Conservation (phyloP, 148 eudicot genomes). For the Chenopodium quinoa region DNA sequence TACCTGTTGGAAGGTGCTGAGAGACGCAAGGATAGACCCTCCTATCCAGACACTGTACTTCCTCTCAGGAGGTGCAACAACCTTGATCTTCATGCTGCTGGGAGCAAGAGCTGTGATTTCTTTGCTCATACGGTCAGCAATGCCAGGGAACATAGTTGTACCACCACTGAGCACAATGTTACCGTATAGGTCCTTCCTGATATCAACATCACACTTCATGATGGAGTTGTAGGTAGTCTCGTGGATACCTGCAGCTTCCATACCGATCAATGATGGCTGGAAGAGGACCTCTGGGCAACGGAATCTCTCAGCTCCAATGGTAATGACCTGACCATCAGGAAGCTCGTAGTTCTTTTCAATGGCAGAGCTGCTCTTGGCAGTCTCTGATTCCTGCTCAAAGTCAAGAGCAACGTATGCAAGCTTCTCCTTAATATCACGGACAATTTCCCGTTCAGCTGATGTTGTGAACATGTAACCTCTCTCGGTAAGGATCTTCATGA, state of each 20-base stretch:
- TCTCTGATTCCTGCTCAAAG: conserved; percentile 36
- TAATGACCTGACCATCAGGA: conserved; percentile 44
- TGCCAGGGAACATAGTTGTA: conserved; percentile 45
- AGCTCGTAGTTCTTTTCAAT: conserved; percentile 41
- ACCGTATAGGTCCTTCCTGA: conserved; percentile 45
- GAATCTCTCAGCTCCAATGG: conserved; percentile 43
- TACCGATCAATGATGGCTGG: conserved; percentile 42
- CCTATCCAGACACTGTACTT: conserved; percentile 51
- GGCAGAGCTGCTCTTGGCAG: conserved; percentile 39
- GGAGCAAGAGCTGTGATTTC: conserved; percentile 46
- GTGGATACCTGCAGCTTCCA: conserved; percentile 44
- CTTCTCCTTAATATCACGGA: conserved; percentile 48
- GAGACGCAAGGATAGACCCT: conserved; percentile 46
- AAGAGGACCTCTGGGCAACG: conserved; percentile 50
- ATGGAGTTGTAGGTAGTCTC: conserved; percentile 45
- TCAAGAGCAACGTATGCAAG: conserved; percentile 41
- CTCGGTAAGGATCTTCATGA: conserved; percentile 35
- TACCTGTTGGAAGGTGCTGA: conserved; percentile 50
- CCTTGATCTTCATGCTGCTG: conserved; percentile 50
- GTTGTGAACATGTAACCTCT: conserved; percentile 42
- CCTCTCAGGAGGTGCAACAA: conserved; percentile 46
- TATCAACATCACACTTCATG: conserved; percentile 49
- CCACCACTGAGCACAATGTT: conserved; percentile 52
- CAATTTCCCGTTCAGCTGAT: conserved; percentile 42
- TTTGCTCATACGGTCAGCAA: conserved; percentile 48